A percentile compares a stretch with the other conserved stretches of the same genome.
These are phyloP conservation scores for Penicillium paradoxum DNA, from an alignment of 495 filamentous ascomycete species.

Conservation along the genomic window DNA sequence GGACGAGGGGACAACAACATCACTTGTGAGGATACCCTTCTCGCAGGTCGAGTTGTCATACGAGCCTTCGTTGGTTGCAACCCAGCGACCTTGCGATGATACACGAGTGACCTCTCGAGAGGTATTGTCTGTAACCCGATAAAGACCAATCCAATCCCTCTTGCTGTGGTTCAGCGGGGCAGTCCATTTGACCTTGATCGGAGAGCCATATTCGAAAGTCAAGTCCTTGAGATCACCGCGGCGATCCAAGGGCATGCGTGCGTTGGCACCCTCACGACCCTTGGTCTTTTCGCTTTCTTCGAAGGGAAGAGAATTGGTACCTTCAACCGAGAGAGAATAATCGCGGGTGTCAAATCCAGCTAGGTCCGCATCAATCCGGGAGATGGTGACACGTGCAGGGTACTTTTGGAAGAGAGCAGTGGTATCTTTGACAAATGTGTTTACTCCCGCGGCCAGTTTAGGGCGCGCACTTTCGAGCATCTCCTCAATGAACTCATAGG, in stretches of 20 bases:
- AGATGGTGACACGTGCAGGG: conserved; percentile 82
- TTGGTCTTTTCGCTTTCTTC: conserved; percentile 45
- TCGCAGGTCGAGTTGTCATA: conserved; percentile 76
- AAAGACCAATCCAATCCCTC: conserved; percentile 93
- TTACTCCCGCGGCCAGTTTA: conserved; percentile 80
- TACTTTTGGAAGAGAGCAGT: conserved; percentile 83
- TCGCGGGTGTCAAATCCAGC: conserved; percentile 79
- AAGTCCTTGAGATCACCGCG: conserved; percentile 63
- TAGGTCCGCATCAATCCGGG: conserved; percentile 72
- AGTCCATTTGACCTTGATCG: conserved; percentile 87
- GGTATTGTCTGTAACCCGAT: conserved; percentile 88
- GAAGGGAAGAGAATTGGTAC: conserved; percentile 50
- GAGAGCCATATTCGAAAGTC: conserved; percentile 83
- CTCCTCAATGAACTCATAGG: conserved; percentile 84
- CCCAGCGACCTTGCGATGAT: conserved; percentile 85
- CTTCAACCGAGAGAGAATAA: conserved; percentile 72
- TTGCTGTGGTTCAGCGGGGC: conserved; percentile 88
- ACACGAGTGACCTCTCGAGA: conserved; percentile 78
- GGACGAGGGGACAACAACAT: conserved; percentile 46
- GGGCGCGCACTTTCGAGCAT: conserved; percentile 83
- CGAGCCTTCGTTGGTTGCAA: conserved; percentile 68
- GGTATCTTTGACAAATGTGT: conserved; percentile 82
- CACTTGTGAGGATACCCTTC: conserved; percentile 68
- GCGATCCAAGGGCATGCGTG: conserved; percentile 45
- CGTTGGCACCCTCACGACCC: conserved; percentile 48